phyloP scores from a whole-genome alignment of 345 rosid genomes.

The Mangifera indica region DNA sequence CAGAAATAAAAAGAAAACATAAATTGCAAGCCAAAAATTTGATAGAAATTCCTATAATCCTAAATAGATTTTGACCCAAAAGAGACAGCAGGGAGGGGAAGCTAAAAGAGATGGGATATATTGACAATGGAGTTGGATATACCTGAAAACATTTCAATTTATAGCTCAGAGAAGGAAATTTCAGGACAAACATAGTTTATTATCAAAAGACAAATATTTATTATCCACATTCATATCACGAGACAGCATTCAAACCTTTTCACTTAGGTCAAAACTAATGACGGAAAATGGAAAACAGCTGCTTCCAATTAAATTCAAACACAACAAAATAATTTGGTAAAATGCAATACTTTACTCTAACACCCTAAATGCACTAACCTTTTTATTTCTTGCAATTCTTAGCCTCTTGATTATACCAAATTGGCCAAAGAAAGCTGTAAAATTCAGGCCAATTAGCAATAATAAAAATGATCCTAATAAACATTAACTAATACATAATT shows the following conservation, averaged over 20 bases:
- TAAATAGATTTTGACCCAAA: background rate
- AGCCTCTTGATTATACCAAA: constrained; percentile 82
- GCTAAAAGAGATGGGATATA: background rate
- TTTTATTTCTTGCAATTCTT: constrained; percentile 81
- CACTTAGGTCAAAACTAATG: too few species aligned
- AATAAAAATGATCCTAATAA: background rate
- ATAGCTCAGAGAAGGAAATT: background rate
- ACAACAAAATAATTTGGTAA: background rate
- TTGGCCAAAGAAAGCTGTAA: constrained; percentile 69
- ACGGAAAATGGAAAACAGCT: background rate
- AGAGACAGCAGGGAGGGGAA: background rate
- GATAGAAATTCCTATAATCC: background rate
- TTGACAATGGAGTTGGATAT: background rate
- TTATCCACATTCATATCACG: background rate
- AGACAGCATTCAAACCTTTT: background rate
- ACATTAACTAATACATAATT: background rate
- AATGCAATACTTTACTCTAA: background rate
- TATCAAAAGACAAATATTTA: background rate
- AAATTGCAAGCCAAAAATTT: background rate
- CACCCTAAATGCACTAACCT: constrained; percentile 36
- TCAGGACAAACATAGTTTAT: background rate
- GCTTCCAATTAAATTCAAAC: background rate
- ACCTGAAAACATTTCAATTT: background rate
- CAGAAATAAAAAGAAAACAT: background rate
- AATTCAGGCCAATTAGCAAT: background rate